Percentiles rank a stretch among this genome's conserved stretches.
Conservation (phyloP, 2,329 filamentous ascomycete species). For the Rhynchosporium agropyri region DNA sequence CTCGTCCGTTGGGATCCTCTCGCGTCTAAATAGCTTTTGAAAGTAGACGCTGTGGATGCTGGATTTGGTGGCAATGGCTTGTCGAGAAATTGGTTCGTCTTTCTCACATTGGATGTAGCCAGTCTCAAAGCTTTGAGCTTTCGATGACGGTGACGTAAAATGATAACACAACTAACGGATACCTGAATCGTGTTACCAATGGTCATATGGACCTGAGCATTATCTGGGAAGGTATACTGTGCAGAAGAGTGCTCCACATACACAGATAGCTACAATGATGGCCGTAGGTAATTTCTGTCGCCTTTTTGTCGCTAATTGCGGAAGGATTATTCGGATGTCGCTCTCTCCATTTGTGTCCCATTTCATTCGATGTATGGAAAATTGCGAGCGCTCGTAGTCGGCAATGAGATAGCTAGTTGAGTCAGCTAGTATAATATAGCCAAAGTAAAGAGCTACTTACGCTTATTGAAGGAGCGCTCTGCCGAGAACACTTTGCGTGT, state of each 20-base stretch:
- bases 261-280: slow-evolving; percentile 16
- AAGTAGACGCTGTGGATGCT: slow-evolving; percentile 5
- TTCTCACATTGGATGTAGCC: background rate
- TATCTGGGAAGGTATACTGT: slow-evolving; percentile 1
- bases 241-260: slow-evolving; percentile 21
- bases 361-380: slow-evolving; percentile 44
- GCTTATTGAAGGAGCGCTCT: slow-evolving; percentile 48
- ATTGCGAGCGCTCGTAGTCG: slow-evolving; percentile 47
- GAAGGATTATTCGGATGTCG: slow-evolving; percentile 31
- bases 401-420: slow-evolving; percentile 37
- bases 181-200: background rate
- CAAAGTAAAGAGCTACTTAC: slow-evolving; percentile 17
- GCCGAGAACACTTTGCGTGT: slow-evolving; percentile 45
- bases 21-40: slow-evolving; percentile 19
- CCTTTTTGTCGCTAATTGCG: slow-evolving; percentile 7
- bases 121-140: background rate
- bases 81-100: background rate
- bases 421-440: slow-evolving; percentile 1
- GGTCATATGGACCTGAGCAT: background rate
- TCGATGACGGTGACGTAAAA: slow-evolving; percentile 2
- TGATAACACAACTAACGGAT: slow-evolving; percentile 16
- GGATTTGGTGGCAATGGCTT: background rate
- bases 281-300: slow-evolving; percentile 7
- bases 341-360: slow-evolving; percentile 30
- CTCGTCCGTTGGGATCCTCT: slow-evolving; percentile 9